Percentiles rank a stretch among this genome's conserved stretches.
Evolutionary conservation across 208 protist species (phyloP).

Genomic region (Blastocrithidia nonstop): DNA sequence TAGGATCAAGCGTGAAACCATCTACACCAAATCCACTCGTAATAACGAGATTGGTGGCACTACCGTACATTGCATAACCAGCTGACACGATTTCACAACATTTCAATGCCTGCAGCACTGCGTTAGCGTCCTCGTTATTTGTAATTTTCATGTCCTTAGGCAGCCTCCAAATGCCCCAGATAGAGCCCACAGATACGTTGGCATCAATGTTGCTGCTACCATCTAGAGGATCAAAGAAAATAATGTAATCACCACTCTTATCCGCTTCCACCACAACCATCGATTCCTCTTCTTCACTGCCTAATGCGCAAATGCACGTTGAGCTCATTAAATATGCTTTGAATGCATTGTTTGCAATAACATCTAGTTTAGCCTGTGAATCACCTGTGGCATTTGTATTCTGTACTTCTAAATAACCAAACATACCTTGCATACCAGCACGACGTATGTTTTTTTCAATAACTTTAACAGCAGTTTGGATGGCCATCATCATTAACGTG

Average conservation of each 20-base stretch:
- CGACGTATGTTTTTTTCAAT: conserved; percentile 76
- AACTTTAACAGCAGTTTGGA: conserved; percentile 78
- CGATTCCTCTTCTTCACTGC: conserved; percentile 76
- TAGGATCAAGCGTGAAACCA: conserved; percentile 92
- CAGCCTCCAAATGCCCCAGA: conserved; percentile 81
- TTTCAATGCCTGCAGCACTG: conserved; percentile 35
- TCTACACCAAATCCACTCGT: conserved; percentile 84
- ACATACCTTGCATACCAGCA: conserved; percentile 69
- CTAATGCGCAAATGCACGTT: conserved; percentile 43
- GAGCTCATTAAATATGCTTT: conserved; percentile 74
- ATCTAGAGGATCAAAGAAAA: conserved; percentile 94
- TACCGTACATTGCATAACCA: conserved; percentile 93
- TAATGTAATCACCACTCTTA: conserved; percentile 75
- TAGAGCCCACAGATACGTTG: conserved; percentile 92
- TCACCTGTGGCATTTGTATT: conserved; percentile 62
- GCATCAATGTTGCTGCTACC: conserved; percentile 95
- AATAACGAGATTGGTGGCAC: conserved; percentile 87
- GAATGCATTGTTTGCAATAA: conserved; percentile 77
- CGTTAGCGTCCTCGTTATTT: conserved; percentile 64
- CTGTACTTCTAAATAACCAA: conserved; percentile 46
- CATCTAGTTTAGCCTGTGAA: conserved; percentile 74
- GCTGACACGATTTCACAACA: conserved; percentile 65
- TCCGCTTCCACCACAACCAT: conserved; percentile 44
- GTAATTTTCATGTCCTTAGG: conserved; percentile 59
- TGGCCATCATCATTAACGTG: conserved; percentile 82